A percentile compares a stretch with the other conserved stretches of the same genome.
phyloP scores from a whole-genome alignment of 495 filamentous ascomycete species.

The Hypoxylon cercidicola region DNA sequence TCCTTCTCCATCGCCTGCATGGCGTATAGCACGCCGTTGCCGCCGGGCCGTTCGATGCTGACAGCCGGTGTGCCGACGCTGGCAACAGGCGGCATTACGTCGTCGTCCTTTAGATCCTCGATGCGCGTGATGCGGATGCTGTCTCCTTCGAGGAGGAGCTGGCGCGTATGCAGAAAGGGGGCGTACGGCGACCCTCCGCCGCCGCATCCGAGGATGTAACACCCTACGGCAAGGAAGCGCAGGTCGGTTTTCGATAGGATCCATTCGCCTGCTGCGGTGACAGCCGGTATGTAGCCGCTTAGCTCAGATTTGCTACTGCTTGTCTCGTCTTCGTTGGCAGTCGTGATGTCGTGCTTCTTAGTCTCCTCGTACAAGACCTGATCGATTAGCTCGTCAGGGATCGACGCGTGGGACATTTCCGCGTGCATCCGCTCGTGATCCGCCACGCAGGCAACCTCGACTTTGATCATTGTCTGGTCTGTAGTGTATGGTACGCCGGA shows the following conservation, averaged over 20 bases:
- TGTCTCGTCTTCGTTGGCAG: not conserved
- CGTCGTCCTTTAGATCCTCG: slow-evolving; percentile 43
- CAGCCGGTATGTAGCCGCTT: slow-evolving; percentile 47
- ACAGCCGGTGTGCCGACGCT: slow-evolving; percentile 49
- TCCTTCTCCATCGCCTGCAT: slow-evolving; percentile 44
- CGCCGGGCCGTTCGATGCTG: slow-evolving; percentile 49
- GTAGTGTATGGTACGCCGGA: slow-evolving; percentile 15
- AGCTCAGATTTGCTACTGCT: not conserved
- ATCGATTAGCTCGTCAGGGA: slow-evolving; percentile 8
- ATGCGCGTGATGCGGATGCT: slow-evolving; percentile 46
- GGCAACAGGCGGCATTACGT: slow-evolving; percentile 44
- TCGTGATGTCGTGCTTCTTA: slow-evolving; percentile 10
- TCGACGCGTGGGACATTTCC: slow-evolving; percentile 8
- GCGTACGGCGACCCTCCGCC: slow-evolving; percentile 56
- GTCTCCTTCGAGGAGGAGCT: slow-evolving; percentile 50
- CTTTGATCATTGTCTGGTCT: slow-evolving; percentile 14
- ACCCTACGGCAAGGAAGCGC: slow-evolving; percentile 60
- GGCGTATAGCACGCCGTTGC: slow-evolving; percentile 31
- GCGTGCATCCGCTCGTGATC: slow-evolving; percentile 18
- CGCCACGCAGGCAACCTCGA: slow-evolving; percentile 18
- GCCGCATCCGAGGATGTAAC: slow-evolving; percentile 63
- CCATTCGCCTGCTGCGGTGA: slow-evolving; percentile 45
- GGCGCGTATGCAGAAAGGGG: slow-evolving; percentile 42
- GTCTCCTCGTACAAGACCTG: slow-evolving; percentile 25
- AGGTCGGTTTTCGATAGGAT: slow-evolving; percentile 58